Evolutionary conservation across 345 rosid genomes (phyloP).

Genomic region (Limnanthes douglasii): DNA sequence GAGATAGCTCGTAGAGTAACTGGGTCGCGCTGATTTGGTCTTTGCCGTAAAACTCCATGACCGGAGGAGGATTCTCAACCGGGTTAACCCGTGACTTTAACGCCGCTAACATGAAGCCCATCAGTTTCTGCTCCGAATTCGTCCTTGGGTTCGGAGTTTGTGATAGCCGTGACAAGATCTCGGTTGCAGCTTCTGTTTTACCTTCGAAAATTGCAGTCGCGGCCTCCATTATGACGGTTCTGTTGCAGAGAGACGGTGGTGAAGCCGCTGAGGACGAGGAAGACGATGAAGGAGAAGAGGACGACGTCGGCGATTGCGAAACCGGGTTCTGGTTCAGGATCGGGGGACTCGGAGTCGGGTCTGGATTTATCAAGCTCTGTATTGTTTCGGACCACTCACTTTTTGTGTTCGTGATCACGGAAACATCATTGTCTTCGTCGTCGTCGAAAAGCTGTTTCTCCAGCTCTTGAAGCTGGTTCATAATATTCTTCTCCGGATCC

Average conservation of each 20-base stretch:
- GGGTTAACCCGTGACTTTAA: conserved; percentile 42
- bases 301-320: conserved; percentile 50
- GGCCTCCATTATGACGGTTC: conserved; percentile 46
- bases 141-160: conserved; percentile 33
- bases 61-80: conserved; percentile 32
- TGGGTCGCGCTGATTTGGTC: conserved; percentile 50
- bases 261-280: conserved; percentile 52
- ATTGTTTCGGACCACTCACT: conserved; percentile 80
- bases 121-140: conserved; percentile 58
- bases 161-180: conserved; percentile 47
- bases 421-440: conserved; percentile 57
- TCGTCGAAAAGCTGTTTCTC: conserved; percentile 72
- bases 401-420: conserved; percentile 53
- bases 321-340: conserved; percentile 21
- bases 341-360: not conserved
- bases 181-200: conserved; percentile 33
- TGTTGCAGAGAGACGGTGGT: conserved; percentile 31
- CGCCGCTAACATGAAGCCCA: conserved; percentile 45
- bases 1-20: conserved; percentile 50
- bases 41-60: conserved; percentile 35
- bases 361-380: conserved; percentile 32
- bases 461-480: conserved; percentile 62
- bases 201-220: conserved; percentile 77
- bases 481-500: conserved; percentile 57
- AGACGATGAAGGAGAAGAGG: conserved; percentile 58